Conservation (phyloP, 225 moss, liverwort and hornwort genomes). For the Thuidium tamariscinum region DNA sequence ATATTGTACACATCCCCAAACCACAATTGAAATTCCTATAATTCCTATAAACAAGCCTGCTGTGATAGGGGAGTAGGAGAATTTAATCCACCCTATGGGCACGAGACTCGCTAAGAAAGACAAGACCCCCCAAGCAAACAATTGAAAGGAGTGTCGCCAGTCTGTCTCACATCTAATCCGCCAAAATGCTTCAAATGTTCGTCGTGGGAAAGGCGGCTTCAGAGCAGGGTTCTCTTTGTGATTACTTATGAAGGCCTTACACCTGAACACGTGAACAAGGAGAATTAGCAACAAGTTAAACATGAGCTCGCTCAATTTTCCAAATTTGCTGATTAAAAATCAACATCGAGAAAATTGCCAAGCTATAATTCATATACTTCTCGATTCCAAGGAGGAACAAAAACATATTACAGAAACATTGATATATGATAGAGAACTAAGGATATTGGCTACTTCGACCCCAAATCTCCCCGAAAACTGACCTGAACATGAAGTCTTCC, state of each 20-base stretch:
- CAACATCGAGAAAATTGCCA: background rate
- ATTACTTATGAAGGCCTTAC: slow-evolving; percentile 20
- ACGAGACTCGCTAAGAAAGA: slow-evolving; percentile 41
- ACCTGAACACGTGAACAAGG: background rate
- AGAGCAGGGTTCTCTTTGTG: slow-evolving; percentile 11
- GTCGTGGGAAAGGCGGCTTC: slow-evolving; percentile 29
- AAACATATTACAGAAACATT: background rate
- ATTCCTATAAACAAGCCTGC: slow-evolving; percentile 36
- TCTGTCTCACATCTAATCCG: slow-evolving; percentile 40
- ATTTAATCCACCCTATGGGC: slow-evolving; percentile 54
- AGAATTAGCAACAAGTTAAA: background rate
- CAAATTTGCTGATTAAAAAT: background rate
- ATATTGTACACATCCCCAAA: slow-evolving; percentile 40
- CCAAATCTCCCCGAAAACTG: background rate
- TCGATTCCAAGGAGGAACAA: background rate
- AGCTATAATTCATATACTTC: background rate
- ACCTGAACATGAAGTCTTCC: slow-evolving; percentile 46
- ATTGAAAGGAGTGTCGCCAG: slow-evolving; percentile 38
- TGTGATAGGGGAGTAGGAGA: slow-evolving; percentile 27
- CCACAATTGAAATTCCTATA: slow-evolving; percentile 20
- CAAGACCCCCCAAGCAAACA: slow-evolving; percentile 33
- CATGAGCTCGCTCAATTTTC: background rate
- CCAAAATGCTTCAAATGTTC: slow-evolving; percentile 45
- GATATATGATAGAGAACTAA: background rate
- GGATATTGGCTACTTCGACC: background rate